Base-by-base conservation (phyloP, 306 rosid genomes). In the Prunus mongolica region DNA sequence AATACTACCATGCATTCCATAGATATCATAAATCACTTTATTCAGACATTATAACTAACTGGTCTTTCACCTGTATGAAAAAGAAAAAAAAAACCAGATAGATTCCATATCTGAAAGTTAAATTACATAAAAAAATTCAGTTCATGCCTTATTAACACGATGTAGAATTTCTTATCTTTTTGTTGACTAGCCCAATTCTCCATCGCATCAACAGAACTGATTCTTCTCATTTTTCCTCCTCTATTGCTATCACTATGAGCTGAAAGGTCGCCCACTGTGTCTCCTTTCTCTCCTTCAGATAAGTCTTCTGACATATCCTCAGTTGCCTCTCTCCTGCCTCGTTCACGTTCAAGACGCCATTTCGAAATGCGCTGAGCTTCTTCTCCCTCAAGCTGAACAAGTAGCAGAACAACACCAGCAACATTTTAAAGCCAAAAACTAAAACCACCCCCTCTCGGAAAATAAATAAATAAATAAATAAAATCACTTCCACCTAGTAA, bases 301-400 rank as follows among this genome's bases (percentile, higher is more conserved):
- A 87, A 87, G 85, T 87, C 91, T 58, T 87, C 91, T 3, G 91
- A 87, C 91, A 85, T 87, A 41, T 87, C 89, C 66, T 88, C 91
- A 11, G 87, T 85, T 20, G 87, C 91, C 45, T 87, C 89, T 67
- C 69, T 78, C 57, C 91, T 81, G 55, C 87, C 91, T 55, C 84
- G 83, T 76, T 85, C 91, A 8, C 83, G 84, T 63, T 87, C 91
- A 61, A 83, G 72, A 73, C 75, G 89, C 24, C 86, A 84, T 30
- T 78, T 85, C 4, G 91, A 77, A 2, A 8, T 32, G 2, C 82
- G 71, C 14, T 78, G 89, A 66, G 87, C 86, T 81, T 82, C 86
- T 70, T 87, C 91, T 72, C 89, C 89, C 81, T 87, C 91, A 24
- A 87, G 78, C 91, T 87, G 73, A 50, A 51, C 50, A 55, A 60